Evolutionary conservation across 1,284 basidiomycete species (phyloP), one percentile per base, ranked within the genome.

Genomic region (Tilletiopsis washingtonensis): DNA sequence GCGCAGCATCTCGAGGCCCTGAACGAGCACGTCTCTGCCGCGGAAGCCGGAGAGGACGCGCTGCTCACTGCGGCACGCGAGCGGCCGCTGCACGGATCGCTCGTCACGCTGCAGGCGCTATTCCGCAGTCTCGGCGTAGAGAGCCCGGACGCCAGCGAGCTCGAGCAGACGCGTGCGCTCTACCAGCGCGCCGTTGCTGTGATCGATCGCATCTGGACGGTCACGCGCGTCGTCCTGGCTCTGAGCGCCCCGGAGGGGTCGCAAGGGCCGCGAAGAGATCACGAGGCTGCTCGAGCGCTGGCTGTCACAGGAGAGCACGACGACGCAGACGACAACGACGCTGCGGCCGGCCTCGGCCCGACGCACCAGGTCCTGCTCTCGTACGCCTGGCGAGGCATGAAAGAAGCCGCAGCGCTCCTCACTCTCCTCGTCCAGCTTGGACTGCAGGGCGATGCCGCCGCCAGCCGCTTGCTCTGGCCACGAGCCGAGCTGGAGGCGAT

Each of bases 341-440:
- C 61, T 69, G 49, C 51, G 1, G 54, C 51, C 1, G 63, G 53
- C 4, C 56, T 63, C 2, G 59, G 57, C 3, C 67, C 69, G 17
- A 66, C 64, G 48, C 64, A 70, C 41, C 72, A 74, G 47, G 62
- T 72, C 23, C 69, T 75, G 43, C 49, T 75, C 5, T 69, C 65
- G 5, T 74, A 72, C 38, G 67, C 65, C 12, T 75, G 74, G 74
- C 53, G 74, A 25, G 69, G 71, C 27, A 69, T 74, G 59, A 74
- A 74, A 51, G 73, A 74, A 47, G 69, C 70, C 7, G 62, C 71
- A 17, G 69, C 67, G 11, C 56, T 75, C n/a, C 57, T 72, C 19
- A 67, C 70, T 15, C 56, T 57, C 2, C 53, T 72, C 3, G 56
- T 72, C 4, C 51, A 62, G 1, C 44, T 61, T 2, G 56, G 63